Evolutionary conservation across 2,329 filamentous ascomycete genomes (phyloP).

Genomic region (Eutypella sp.): DNA sequence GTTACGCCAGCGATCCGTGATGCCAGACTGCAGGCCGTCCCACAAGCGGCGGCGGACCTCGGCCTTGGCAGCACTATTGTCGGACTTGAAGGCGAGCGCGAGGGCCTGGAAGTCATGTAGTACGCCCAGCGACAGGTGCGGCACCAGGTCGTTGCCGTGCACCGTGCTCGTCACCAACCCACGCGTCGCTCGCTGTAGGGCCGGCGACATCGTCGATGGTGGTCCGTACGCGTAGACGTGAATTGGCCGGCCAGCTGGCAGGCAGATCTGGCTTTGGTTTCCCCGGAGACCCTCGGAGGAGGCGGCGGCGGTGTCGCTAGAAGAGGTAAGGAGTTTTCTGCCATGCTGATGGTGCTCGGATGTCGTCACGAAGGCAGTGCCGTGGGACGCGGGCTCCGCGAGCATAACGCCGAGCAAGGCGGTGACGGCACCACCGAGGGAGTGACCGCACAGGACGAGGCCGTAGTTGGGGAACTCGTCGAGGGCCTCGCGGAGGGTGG

Average conservation of each 20-base stretch:
- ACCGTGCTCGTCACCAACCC: conserved; percentile 72
- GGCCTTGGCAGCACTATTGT: conserved; percentile 61
- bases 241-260: conserved; percentile 65
- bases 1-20: conserved; percentile 53
- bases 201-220: conserved; percentile 66
- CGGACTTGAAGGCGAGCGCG: conserved; percentile 67
- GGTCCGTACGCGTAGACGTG: conserved; percentile 78
- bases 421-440: conserved; percentile 64
- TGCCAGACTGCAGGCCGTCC: conserved; percentile 56
- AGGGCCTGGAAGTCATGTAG: conserved; percentile 71
- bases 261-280: conserved; percentile 34
- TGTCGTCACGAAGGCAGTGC: conserved; percentile 56
- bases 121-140: conserved; percentile 66
- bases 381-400: conserved; percentile 52
- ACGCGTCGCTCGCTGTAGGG: conserved; percentile 63
- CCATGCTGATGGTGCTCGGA: conserved; percentile 46
- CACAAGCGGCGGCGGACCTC: conserved; percentile 64
- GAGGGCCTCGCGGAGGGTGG: conserved; percentile 60
- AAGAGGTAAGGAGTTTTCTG: conserved; percentile 34
- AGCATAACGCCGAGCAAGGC: conserved; percentile 67
- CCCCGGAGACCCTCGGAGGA: no score
- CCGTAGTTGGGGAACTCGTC: conserved; percentile 65
- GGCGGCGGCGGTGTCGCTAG: no score
- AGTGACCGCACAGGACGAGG: conserved; percentile 65
- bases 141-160: conserved; percentile 69